These are phyloP conservation scores for Magnolia changhungtana DNA, from an alignment of 164 flowering plant species.

Conservation along the genomic window DNA sequence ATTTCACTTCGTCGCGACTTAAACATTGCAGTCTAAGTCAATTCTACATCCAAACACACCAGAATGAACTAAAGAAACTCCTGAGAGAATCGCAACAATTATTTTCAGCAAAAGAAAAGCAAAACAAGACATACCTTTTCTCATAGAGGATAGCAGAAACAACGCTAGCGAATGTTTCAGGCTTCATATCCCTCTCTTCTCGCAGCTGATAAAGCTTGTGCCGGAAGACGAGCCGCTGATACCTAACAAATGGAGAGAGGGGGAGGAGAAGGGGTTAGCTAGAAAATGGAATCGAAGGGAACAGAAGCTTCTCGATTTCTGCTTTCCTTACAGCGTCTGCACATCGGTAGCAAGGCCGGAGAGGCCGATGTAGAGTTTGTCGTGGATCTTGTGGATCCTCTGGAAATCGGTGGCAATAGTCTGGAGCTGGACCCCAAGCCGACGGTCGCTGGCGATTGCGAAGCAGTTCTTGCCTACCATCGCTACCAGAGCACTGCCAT, in stretches of 20 bases:
- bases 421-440: slow-evolving; percentile 93
- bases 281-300: not conserved
- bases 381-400: slow-evolving; percentile 71
- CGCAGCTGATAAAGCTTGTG: slow-evolving; percentile 88
- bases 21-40: not conserved
- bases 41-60: not conserved
- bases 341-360: slow-evolving; percentile 91
- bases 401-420: slow-evolving; percentile 91
- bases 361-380: slow-evolving; percentile 69
- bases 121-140: slow-evolving; percentile 58
- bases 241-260: slow-evolving; percentile 31
- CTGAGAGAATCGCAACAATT: not conserved
- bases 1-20: not conserved
- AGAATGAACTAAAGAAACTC: not conserved
- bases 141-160: slow-evolving; percentile 92
- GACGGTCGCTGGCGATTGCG: slow-evolving; percentile 89
- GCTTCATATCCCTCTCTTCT: slow-evolving; percentile 96
- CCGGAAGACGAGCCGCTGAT: slow-evolving; percentile 81
- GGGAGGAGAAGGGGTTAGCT: not conserved
- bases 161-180: slow-evolving; percentile 90
- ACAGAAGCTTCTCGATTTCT: not conserved
- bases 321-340: slow-evolving; percentile 64
- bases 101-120: not conserved
- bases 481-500: slow-evolving; percentile 91
- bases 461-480: slow-evolving; percentile 99